A percentile compares a stretch with the other conserved stretches of the same genome.
These are phyloP conservation scores for Pleurotus eryngii DNA, from an alignment of 768 basidiomycete species.

Conservation along the genomic window DNA sequence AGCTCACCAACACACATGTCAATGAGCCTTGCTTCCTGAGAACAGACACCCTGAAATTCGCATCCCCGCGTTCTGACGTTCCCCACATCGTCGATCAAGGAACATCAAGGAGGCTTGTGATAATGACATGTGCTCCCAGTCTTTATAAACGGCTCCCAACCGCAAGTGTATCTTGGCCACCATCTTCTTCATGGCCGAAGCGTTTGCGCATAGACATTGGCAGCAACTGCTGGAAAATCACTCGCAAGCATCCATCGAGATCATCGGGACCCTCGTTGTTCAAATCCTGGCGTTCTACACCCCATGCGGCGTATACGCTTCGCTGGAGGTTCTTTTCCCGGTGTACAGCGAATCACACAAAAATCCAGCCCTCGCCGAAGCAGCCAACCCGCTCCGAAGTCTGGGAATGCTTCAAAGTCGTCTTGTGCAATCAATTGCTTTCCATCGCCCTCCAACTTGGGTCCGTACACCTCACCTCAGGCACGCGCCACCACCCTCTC, in stretches of 20 bases:
- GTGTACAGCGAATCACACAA: slow-evolving; percentile 21
- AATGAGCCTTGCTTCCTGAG: too few species aligned
- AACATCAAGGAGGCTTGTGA: too few species aligned
- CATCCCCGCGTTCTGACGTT: too few species aligned
- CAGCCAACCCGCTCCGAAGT: slow-evolving; percentile 21
- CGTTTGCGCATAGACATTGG: neutral
- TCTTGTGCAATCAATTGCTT: slow-evolving; percentile 21
- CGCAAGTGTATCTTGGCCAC: too few species aligned
- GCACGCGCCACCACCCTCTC: slow-evolving; percentile 12
- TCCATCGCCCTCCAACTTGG: slow-evolving; percentile 17
- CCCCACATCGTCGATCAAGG: too few species aligned
- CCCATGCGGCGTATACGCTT: slow-evolving; percentile 18
- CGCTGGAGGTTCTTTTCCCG: slow-evolving; percentile 20
- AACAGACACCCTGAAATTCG: too few species aligned
- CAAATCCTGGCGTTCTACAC: slow-evolving; percentile 24
- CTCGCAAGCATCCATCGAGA: slow-evolving; percentile 17
- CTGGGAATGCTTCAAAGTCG: slow-evolving; percentile 19
- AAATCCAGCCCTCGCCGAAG: slow-evolving; percentile 23
- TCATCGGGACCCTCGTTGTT: slow-evolving; percentile 18
- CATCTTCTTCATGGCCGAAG: neutral
- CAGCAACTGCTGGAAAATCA: slow-evolving; percentile 8
- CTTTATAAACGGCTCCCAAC: too few species aligned
- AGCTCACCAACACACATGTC: too few species aligned
- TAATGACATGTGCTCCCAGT: too few species aligned
- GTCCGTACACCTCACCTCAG: slow-evolving; percentile 6